Evolutionary conservation across 208 protist species (phyloP).

Genomic region (Trypanosoma lewisi): DNA sequence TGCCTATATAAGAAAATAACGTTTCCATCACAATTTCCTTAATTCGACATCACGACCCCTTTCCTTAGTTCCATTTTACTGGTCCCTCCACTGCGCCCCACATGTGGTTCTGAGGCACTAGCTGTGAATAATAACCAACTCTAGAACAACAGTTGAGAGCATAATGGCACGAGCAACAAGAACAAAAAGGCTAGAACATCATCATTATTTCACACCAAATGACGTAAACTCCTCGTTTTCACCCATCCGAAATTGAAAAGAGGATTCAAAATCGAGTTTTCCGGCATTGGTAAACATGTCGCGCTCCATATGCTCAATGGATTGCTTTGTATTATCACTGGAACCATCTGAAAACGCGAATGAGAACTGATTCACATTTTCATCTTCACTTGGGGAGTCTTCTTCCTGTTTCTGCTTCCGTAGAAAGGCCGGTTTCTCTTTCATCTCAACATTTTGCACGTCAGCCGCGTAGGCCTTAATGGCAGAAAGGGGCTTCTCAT

Average conservation of each 20-base stretch:
- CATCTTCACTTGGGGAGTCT: not conserved
- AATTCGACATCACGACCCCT: not conserved
- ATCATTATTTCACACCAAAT: conserved; percentile 39
- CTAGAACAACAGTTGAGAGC: not conserved
- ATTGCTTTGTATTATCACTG: conserved; percentile 1
- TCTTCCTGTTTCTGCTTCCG: not conserved
- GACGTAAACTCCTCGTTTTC: conserved; percentile 71
- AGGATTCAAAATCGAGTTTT: conserved; percentile 44
- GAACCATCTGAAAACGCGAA: conserved; percentile 13
- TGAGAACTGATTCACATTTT: not conserved
- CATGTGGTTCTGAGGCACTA: not conserved
- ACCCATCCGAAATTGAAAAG: conserved; percentile 82
- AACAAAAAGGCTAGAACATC: conserved; percentile 29
- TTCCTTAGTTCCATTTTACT: not conserved
- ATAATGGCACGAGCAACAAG: not conserved
- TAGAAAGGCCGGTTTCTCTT: not conserved
- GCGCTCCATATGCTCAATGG: conserved; percentile 6
- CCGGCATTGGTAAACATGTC: conserved; percentile 12
- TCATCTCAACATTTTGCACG: conserved; percentile 1
- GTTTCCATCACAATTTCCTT: not conserved
- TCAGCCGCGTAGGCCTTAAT: conserved; percentile 2
- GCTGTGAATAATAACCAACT: not conserved
- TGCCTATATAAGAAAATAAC: not conserved
- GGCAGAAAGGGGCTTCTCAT: not conserved
- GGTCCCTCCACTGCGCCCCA: not conserved